Base-by-base conservation (phyloP, 768 basidiomycete species). In the Hypholoma sublateritium region DNA sequence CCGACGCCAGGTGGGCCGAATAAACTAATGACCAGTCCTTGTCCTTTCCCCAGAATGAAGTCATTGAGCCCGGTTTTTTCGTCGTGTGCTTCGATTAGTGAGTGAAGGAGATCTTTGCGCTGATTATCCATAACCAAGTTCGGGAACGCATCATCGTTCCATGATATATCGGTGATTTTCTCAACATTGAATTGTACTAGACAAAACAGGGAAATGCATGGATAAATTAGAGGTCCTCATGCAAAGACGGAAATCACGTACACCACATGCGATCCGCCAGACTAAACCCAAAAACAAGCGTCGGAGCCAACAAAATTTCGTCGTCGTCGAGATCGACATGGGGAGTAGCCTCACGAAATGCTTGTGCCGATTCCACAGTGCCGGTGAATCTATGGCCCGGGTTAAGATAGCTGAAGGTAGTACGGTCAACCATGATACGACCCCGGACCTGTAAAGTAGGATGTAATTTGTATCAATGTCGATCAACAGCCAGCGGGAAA, bases 1-100 rank as follows among this genome's bases (percentile, higher is more conserved):
- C 82, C 84, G n/a, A 84, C 82, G 53, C 84, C 83, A 0, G 84
- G 83, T 35, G 83, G 81, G 9, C 83, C 83, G 58, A 79, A 84
- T 2, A 82, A 70, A 54, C 81, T 81, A 47, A 85, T 72, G 17
- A 87, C 80, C 34, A 84, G 70, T 12, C 81, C 81, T 14, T 82
- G 81, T 0, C 85, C 86, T 64, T 87, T 86, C 32, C 84, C 85
- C 62, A 79, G 80, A 67, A 86, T 81, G 57, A 85, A 83, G 58
- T 86, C 85, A 50, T 83, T 81, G 59, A 83, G 79, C 13, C 78
- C 80, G 3, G 78, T 63, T 56, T 78, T 77, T 14, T 72, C 71
- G 62, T 81, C 80, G 60, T 86, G 83, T 1, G 82, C 78, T 60
- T 83, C 82, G 16, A 84, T 77, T 2, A 84, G 75, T 2, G 83